Conservation (phyloP, 495 filamentous ascomycete genomes). For the Aspergillus egyptiacus region DNA sequence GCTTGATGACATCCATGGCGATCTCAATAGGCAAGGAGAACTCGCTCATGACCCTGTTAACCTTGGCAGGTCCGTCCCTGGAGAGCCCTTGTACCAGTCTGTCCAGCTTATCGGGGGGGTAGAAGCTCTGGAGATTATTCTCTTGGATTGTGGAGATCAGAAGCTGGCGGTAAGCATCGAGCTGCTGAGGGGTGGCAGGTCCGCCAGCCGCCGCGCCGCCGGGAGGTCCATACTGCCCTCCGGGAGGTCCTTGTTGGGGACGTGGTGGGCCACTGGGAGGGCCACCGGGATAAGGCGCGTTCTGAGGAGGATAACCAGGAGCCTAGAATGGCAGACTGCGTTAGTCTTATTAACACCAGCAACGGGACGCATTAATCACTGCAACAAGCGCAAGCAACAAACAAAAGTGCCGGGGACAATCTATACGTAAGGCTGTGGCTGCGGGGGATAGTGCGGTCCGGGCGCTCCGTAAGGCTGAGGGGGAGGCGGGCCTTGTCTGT, state of each 20-base stretch:
- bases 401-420: slow-evolving; percentile 1
- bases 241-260: slow-evolving; percentile 24
- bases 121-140: slow-evolving; percentile 51
- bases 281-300: slow-evolving; percentile 29
- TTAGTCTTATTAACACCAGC: background rate
- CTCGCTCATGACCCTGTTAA: slow-evolving; percentile 47
- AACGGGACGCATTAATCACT: slow-evolving; percentile 5
- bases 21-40: slow-evolving; percentile 57
- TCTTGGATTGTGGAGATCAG: slow-evolving; percentile 51
- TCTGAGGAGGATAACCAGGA: slow-evolving; percentile 27
- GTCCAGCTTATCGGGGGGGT: slow-evolving; percentile 43
- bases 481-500: slow-evolving; percentile 24
- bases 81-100: slow-evolving; percentile 32
- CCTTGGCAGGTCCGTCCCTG: slow-evolving; percentile 40
- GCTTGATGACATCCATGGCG: slow-evolving; percentile 61
- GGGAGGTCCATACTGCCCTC: slow-evolving; percentile 22
- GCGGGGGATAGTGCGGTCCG: slow-evolving; percentile 30
- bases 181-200: slow-evolving; percentile 42
- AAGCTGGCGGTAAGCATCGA: slow-evolving; percentile 47
- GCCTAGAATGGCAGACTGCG: slow-evolving; percentile 17
- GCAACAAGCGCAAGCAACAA: slow-evolving; percentile 11
- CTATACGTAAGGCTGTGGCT: slow-evolving; percentile 23
- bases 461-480: slow-evolving; percentile 34
- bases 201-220: slow-evolving; percentile 25
- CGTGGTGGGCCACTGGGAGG: slow-evolving; percentile 16